Base-by-base conservation (phyloP, 225 moss, liverwort and hornwort species). In the Pseudoscleropodium purum region DNA sequence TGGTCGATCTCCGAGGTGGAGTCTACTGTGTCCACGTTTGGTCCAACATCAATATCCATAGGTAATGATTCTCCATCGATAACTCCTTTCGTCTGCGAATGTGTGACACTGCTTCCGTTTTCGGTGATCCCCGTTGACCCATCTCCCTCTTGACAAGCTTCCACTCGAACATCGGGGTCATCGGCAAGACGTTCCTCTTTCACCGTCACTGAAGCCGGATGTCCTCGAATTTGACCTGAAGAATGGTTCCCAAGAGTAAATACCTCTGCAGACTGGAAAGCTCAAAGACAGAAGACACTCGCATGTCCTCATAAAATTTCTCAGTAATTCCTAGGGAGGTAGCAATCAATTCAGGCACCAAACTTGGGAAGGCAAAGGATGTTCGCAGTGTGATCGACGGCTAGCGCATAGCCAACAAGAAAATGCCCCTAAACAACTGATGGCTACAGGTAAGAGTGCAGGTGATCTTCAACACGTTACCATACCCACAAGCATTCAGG, bases 181-280 rank as follows among this genome's bases (percentile, higher is more conserved):
- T 88, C 89, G 74, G 52, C 51, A 85, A 73, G 83, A 56, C 27
- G 30, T 47, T 82, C 88, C 51, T 93, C 85, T 86, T 91, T 89
- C 87, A 84, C 56, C 45, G 33, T 68, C 85, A 39, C 90, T 84
- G 91, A 54, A 66, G 33, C 81, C 60, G 90, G 68, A 60, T 93
- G 84, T 51, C 85, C 93, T 49, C 95, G 91, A 90, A 95, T 95
- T 95, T 95, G 95, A 89, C 93, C 95, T 93, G 88, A 54, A 31
- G 47, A 90, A 74, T 57, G 45, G 52, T 25, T 15, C 45, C 57
- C 29, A 39, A 65, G 13, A 45, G 69, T 87, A 36, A 93, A 81
- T 90, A 64, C 81, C 69, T 62, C 56, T 12, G 62, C 67, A 51
- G 47, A 84, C 45, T 41, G 26, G 34, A 60, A 82, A 31, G 6